phyloP scores from a whole-genome alignment of 2,329 filamentous ascomycete genomes.

The Aspergillus sp. region DNA sequence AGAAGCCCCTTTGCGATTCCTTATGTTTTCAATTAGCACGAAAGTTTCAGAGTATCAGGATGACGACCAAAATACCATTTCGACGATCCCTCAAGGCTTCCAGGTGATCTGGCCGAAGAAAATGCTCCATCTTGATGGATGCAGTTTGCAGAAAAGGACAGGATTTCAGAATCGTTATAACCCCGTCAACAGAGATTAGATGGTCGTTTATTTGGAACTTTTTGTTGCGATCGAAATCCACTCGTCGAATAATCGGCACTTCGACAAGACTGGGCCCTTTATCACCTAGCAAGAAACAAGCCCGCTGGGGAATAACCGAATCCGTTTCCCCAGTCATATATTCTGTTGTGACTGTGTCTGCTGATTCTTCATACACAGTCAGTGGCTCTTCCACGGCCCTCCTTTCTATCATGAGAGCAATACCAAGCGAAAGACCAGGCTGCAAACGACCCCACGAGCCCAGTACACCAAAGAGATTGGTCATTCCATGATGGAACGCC shows the following conservation, averaged over 20 bases:
- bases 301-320: no score
- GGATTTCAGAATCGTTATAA: no score
- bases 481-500: neutral
- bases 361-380: neutral
- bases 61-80: no score
- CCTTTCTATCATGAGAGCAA: neutral
- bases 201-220: no score
- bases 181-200: no score
- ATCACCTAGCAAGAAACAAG: neutral
- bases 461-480: neutral
- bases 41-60: no score
- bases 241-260: neutral
- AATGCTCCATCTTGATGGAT: no score
- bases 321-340: no score
- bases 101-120: no score
- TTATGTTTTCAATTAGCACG: neutral
- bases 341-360: neutral
- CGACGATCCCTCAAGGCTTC: no score
- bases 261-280: neutral
- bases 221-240: no score
- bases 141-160: no score
- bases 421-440: neutral
- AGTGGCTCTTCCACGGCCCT: neutral
- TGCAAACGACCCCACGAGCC: neutral
- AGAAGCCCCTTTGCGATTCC: neutral